Evolutionary conservation across 768 basidiomycete genomes (phyloP).

Genomic region (Trametes cingulata): DNA sequence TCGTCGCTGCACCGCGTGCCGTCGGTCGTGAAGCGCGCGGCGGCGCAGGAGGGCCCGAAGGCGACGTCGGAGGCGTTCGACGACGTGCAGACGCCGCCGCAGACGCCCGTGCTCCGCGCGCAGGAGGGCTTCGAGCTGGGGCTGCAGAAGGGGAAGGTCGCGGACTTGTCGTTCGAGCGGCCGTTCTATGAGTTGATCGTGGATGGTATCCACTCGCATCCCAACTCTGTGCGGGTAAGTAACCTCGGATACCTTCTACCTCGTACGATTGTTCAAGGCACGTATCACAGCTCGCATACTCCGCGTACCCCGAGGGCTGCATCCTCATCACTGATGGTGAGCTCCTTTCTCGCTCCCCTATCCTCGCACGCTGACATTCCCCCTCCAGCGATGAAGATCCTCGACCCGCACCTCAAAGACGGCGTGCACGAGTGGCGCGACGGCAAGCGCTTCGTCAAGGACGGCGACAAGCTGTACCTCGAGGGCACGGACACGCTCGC

Average conservation of each 20-base stretch:
- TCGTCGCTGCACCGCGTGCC: conserved; percentile 20
- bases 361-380: background rate
- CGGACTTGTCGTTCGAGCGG: conserved; percentile 52
- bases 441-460: conserved; percentile 76
- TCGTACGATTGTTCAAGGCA: background rate
- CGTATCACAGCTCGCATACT: conserved; percentile 69
- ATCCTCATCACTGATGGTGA: conserved; percentile 88
- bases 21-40: conserved; percentile 21
- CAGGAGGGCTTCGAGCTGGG: conserved; percentile 29
- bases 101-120: conserved; percentile 41
- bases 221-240: conserved; percentile 82
- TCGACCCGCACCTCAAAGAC: conserved; percentile 83
- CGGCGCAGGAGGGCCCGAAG: conserved; percentile 21
- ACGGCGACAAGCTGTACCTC: conserved; percentile 77
- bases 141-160: conserved; percentile 50
- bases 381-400: conserved; percentile 73
- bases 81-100: conserved; percentile 56
- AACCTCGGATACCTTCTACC: background rate
- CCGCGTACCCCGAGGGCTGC: conserved; percentile 80
- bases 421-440: conserved; percentile 90
- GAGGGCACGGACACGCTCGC: conserved; percentile 88
- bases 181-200: conserved; percentile 91
- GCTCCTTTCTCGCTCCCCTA: conserved; percentile 17
- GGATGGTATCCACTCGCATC: conserved; percentile 89
- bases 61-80: conserved; percentile 62